A percentile compares a stretch with the other conserved stretches of the same genome.
phyloP scores from a whole-genome alignment of 2,329 filamentous ascomycete genomes.

The Metarhizium rileyi region DNA sequence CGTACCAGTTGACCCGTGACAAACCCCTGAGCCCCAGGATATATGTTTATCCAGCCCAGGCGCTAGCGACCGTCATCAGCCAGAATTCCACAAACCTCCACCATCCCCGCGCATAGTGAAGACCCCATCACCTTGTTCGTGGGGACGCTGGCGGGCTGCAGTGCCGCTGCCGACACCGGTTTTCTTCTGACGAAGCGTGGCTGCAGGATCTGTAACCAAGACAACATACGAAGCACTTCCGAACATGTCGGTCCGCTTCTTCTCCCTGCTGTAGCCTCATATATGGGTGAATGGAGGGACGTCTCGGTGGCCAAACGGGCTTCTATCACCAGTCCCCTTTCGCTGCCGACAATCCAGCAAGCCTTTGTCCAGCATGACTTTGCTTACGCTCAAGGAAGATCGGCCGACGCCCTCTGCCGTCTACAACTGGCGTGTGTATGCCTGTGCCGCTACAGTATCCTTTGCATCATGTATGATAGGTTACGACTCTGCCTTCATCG shows the following conservation, averaged over 20 bases:
- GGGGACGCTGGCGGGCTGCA: neutral
- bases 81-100: neutral
- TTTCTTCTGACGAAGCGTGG: neutral
- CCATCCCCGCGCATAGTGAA: conserved; percentile 2
- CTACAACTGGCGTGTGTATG: conserved; percentile 53
- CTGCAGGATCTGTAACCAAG: neutral
- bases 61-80: neutral
- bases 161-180: neutral
- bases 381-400: conserved; percentile 45
- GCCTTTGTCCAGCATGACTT: conserved; percentile 33
- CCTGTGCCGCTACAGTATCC: conserved; percentile 42
- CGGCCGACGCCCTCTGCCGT: conserved; percentile 46
- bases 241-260: neutral
- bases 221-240: neutral
- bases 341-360: neutral
- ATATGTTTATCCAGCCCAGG: neutral
- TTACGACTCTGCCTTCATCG: conserved; percentile 68
- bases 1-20: neutral
- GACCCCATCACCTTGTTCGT: neutral
- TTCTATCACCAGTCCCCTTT: neutral
- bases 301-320: neutral
- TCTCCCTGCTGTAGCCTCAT: neutral
- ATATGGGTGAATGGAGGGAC: neutral
- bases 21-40: neutral
- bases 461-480: conserved; percentile 49